Evolutionary conservation across 2,329 filamentous ascomycete genomes (phyloP).

Genomic region (Colletotrichum siamense): DNA sequence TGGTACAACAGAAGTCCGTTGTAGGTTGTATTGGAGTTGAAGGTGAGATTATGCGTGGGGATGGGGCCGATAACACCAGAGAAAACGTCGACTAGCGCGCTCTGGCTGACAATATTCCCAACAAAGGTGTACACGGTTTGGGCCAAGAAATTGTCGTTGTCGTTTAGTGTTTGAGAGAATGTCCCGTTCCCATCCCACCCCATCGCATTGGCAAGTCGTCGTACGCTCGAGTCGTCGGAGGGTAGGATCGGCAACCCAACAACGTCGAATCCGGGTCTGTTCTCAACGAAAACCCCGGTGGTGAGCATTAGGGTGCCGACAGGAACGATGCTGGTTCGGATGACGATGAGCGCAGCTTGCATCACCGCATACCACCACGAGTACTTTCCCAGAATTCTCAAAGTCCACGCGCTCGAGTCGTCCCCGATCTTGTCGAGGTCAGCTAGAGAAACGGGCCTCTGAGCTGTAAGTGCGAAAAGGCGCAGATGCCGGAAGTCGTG

Average conservation of each 20-base stretch:
- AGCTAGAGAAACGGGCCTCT: background rate
- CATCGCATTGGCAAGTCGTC: background rate
- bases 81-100: background rate
- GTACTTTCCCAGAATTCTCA: background rate
- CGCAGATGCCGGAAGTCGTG: constrained; percentile 4
- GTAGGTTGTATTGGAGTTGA: background rate
- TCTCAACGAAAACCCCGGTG: background rate
- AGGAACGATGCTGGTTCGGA: constrained; percentile 2
- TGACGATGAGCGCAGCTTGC: background rate
- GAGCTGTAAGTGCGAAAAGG: constrained; percentile 3
- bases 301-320: constrained; percentile 4
- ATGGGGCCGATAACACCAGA: background rate
- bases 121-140: background rate
- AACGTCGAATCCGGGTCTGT: background rate
- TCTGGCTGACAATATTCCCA: constrained; percentile 3
- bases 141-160: background rate
- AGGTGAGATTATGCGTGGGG: constrained; percentile 2
- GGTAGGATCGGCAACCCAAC: background rate
- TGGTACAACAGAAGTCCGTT: background rate
- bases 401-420: constrained; percentile 7
- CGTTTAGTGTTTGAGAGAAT: background rate
- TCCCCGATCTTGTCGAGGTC: constrained; percentile 3
- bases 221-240: background rate
- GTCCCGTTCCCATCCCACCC: background rate
- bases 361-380: constrained; percentile 8